Conservation (phyloP, 148 eudicot species). For the Dianthus caryophyllus region DNA sequence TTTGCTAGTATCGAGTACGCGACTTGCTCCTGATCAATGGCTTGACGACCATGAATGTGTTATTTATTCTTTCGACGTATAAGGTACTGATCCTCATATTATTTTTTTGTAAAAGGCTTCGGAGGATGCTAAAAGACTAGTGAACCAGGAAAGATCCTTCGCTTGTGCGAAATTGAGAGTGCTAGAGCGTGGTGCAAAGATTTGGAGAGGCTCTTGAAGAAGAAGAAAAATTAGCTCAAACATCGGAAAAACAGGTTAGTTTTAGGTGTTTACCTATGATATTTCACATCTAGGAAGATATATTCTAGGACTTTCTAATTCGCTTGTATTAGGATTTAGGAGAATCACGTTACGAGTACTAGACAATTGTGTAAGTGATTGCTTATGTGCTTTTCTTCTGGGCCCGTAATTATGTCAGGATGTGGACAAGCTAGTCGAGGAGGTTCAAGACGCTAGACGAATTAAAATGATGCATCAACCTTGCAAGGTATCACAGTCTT, state of each 20-base stretch:
- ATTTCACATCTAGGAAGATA: background rate
- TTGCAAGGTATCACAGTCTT: conserved; percentile 65
- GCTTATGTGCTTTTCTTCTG: conserved; percentile 6
- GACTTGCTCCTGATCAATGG: background rate
- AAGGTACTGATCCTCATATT: background rate
- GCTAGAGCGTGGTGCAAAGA: conserved; percentile 95
- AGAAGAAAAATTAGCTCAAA: conserved; percentile 69
- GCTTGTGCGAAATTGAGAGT: conserved; percentile 99
- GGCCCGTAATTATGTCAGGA: conserved; percentile 40
- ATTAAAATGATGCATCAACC: conserved; percentile 89
- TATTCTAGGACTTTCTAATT: background rate
- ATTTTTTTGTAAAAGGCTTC: conserved; percentile 63
- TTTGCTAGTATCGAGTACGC: background rate
- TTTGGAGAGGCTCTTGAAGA: conserved; percentile 97
- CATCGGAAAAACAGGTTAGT: conserved; percentile 79
- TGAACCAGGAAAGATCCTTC: conserved; percentile 94
- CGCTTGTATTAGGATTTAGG: background rate
- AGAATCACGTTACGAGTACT: background rate
- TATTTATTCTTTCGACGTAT: conserved; percentile 13
- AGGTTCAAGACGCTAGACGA: conserved; percentile 92
- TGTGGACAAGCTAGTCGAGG: conserved; percentile 73
- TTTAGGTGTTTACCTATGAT: background rate
- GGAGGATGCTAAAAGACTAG: conserved; percentile 96
- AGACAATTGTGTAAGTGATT: background rate
- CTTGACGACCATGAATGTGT: background rate